Base-by-base conservation (phyloP, 192 early-diverging fungal genomes). In the Mortierella claussenii region DNA sequence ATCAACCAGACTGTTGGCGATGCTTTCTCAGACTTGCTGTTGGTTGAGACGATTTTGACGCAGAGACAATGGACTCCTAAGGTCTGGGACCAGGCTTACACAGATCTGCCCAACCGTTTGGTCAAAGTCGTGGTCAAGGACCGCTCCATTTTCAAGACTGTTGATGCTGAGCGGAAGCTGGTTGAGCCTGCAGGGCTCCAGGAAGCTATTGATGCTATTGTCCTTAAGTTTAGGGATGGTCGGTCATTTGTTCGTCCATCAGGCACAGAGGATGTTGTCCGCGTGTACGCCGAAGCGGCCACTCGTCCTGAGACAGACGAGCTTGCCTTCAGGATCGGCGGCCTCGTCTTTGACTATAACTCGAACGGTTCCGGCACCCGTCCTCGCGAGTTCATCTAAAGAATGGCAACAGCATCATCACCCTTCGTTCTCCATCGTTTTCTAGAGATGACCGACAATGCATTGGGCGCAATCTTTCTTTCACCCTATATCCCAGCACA, bases 1-100 rank as follows among this genome's bases (percentile, higher is more conserved):
- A 97, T 98, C 85, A 99, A 99, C 88, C 96, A 99, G 83, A 88
- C 96, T 17, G 98, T 99, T 21, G 98, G 98, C 43, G 98, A 99
- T 81, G 98, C 98, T 18, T 86, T 98, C 55, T 96, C 97, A 7
- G 98, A 99, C 69, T 88, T 99, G 85, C 89, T 99, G 54, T 68
- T 98, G 42, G 95, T 99, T 36, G 96, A 97, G 76, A 87, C 95
- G 12, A 94, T 98, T 67, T 82, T 99, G 59, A 90, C 91, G 20
- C 89, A 89, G 84, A 85, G 91, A 62, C 86, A 88, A 62, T 94
- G 91, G 90, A 86, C 91, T 43, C 88, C 90, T 54, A 84, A 89
- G 56, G 82, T 94, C 59, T 99, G 98, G 97, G 92, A 98, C 78
- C 83, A 87, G 47, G 91, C 92, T 21, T 99, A 99, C 86, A 92